Percentiles rank a stretch among this genome's conserved stretches.
Evolutionary conservation across 1,139 yeast genomes (phyloP).

Genomic region (Zygoascus hellenicus): DNA sequence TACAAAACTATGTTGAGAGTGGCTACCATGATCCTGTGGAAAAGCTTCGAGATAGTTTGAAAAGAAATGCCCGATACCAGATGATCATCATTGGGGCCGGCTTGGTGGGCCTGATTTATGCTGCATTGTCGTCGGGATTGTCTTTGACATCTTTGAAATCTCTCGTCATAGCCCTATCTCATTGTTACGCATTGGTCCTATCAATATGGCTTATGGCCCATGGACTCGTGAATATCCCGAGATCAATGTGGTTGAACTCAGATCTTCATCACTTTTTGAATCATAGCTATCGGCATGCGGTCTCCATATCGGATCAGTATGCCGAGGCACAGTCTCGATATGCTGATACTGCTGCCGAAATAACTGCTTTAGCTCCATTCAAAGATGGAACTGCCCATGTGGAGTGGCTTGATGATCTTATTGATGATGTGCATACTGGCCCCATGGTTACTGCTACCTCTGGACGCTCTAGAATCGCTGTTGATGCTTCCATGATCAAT

Average conservation of each 20-base stretch:
- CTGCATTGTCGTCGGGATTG: slow-evolving; percentile 57
- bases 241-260: slow-evolving; percentile 51
- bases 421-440: slow-evolving; percentile 26
- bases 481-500: slow-evolving; percentile 26
- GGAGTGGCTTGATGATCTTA: slow-evolving; percentile 37
- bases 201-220: slow-evolving; percentile 86
- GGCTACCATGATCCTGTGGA: slow-evolving; percentile 52
- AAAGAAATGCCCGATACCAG: slow-evolving; percentile 56
- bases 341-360: slow-evolving; percentile 59
- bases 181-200: slow-evolving; percentile 67
- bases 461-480: slow-evolving; percentile 21
- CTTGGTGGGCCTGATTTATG: slow-evolving; percentile 51
- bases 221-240: slow-evolving; percentile 65
- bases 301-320: slow-evolving; percentile 52
- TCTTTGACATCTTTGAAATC: slow-evolving; percentile 52
- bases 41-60: slow-evolving; percentile 52
- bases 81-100: slow-evolving; percentile 51
- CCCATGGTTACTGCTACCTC: slow-evolving; percentile 17
- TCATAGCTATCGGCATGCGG: slow-evolving; percentile 50
- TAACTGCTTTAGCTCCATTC: slow-evolving; percentile 42
- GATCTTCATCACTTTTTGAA: slow-evolving; percentile 38
- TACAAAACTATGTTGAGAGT: slow-evolving; percentile 67
- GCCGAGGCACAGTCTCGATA: slow-evolving; percentile 61
- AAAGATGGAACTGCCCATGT: slow-evolving; percentile 34
- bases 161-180: slow-evolving; percentile 69